phyloP scores from a whole-genome alignment of 2,329 filamentous ascomycete species.

The Colletotrichum lini region DNA sequence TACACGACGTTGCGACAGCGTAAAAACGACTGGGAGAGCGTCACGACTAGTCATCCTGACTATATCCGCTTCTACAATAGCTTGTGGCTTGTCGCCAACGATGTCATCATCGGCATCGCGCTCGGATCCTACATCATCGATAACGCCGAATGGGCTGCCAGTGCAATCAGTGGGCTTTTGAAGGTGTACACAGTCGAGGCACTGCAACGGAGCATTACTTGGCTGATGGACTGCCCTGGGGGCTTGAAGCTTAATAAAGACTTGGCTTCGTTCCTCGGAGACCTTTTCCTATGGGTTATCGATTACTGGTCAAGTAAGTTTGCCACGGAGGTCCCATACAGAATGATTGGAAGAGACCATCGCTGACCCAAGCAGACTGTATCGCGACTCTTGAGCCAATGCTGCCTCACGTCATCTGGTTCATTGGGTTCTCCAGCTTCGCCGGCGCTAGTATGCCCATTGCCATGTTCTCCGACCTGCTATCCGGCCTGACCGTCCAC shows the following conservation, averaged over 20 bases:
- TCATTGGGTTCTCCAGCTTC: slow-evolving; percentile 95
- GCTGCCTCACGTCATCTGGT: slow-evolving; percentile 89
- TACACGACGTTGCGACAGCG: slow-evolving; percentile 91
- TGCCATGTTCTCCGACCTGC: slow-evolving; percentile 92
- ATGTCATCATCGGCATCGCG: slow-evolving; percentile 98
- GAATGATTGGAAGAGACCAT: not conserved
- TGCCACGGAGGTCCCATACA: not conserved
- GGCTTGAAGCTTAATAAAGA: slow-evolving; percentile 96
- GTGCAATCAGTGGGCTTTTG: slow-evolving; percentile 82
- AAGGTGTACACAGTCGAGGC: slow-evolving; percentile 89
- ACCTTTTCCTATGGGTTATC: slow-evolving; percentile 98
- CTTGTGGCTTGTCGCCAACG: slow-evolving; percentile 97
- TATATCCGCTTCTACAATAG: slow-evolving; percentile 99
- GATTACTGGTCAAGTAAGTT: slow-evolving; percentile 92
- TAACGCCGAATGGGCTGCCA: slow-evolving; percentile 87
- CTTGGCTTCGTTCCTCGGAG: slow-evolving; percentile 92
- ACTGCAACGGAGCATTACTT: slow-evolving; percentile 88
- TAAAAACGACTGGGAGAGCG: slow-evolving; percentile 94
- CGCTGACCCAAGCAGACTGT: slow-evolving; percentile 68
- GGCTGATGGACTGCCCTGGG: slow-evolving; percentile 96
- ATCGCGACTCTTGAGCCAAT: slow-evolving; percentile 83
- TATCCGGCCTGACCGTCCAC: slow-evolving; percentile 92
- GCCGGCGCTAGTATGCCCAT: slow-evolving; percentile 98
- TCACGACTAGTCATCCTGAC: slow-evolving; percentile 94
- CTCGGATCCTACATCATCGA: slow-evolving; percentile 97